Conservation (phyloP, 2,329 filamentous ascomycete genomes). For the Emmonsiellopsis sp. region DNA sequence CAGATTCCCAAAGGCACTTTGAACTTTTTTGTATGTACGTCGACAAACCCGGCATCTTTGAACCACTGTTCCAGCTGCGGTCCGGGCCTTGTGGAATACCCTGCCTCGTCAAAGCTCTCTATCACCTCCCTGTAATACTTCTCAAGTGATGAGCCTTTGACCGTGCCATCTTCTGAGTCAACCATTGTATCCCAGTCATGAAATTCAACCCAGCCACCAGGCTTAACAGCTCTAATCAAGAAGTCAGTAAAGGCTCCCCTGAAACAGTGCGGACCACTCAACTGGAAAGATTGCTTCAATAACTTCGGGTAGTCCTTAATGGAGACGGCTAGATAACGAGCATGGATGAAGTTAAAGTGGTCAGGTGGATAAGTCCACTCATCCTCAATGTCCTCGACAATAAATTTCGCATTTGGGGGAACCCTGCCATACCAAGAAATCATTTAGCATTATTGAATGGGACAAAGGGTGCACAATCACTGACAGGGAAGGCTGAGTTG, state of each 20-base stretch:
- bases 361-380: slow-evolving; percentile 44
- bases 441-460: not conserved
- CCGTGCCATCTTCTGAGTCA: not conserved
- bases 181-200: slow-evolving; percentile 18
- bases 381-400: slow-evolving; percentile 49
- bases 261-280: too few species aligned
- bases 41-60: not conserved
- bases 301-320: slow-evolving; percentile 47
- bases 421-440: slow-evolving; percentile 21
- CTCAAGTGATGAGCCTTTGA: slow-evolving; percentile 7
- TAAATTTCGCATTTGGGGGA: slow-evolving; percentile 46
- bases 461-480: not conserved
- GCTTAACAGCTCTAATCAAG: slow-evolving; percentile 5
- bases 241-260: too few species aligned
- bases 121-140: slow-evolving; percentile 2
- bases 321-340: slow-evolving; percentile 45
- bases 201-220: slow-evolving; percentile 35
- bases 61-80: slow-evolving; percentile 3
- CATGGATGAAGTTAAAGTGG: slow-evolving; percentile 52
- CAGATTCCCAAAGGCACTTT: slow-evolving; percentile 1
- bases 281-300: slow-evolving; percentile 41
- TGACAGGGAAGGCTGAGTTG: slow-evolving; percentile 1
- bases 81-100: not conserved
- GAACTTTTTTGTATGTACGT: slow-evolving; percentile 1
- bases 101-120: slow-evolving; percentile 4